Evolutionary conservation across 192 early-diverging fungal genomes (phyloP).

Genomic region (Gryganskiella cystojenkinii): DNA sequence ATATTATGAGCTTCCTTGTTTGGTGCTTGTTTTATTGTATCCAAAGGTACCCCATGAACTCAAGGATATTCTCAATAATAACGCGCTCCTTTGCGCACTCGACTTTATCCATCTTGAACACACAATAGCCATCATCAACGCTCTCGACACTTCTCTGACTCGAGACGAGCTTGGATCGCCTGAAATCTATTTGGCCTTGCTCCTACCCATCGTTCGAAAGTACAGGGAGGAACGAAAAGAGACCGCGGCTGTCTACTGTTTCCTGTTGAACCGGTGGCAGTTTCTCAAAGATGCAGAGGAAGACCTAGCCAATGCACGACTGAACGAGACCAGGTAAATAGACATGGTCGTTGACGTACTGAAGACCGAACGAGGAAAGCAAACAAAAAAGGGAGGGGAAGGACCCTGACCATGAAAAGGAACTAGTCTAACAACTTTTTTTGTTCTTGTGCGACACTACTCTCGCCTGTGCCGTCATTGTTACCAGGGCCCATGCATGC

Average conservation of each 20-base stretch:
- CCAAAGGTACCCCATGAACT: not conserved
- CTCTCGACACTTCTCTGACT: conserved; percentile 45
- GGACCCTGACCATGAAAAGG: no score
- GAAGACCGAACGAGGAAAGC: not conserved
- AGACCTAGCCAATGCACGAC: conserved; percentile 46
- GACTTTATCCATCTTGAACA: not conserved
- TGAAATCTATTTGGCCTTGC: conserved; percentile 49
- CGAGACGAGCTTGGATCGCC: conserved; percentile 41
- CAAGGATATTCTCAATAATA: not conserved
- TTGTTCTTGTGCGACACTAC: conserved; percentile 1
- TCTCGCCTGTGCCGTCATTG: not conserved
- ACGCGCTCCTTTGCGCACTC: not conserved
- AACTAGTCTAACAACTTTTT: not conserved
- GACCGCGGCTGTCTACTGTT: conserved; percentile 49
- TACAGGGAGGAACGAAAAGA: conserved; percentile 46
- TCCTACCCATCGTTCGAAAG: conserved; percentile 48
- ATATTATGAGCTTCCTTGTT: not conserved
- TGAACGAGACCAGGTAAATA: conserved; percentile 49
- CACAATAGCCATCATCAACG: conserved; percentile 37
- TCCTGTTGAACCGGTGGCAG: conserved; percentile 46
- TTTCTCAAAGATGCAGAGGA: conserved; percentile 47
- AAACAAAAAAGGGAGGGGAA: no score
- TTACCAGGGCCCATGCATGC: conserved; percentile 53
- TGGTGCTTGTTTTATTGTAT: no score
- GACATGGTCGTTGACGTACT: not conserved